These are phyloP conservation scores for Aegle marmelos DNA, from an alignment of 345 rosid genomes.

Conservation along the genomic window DNA sequence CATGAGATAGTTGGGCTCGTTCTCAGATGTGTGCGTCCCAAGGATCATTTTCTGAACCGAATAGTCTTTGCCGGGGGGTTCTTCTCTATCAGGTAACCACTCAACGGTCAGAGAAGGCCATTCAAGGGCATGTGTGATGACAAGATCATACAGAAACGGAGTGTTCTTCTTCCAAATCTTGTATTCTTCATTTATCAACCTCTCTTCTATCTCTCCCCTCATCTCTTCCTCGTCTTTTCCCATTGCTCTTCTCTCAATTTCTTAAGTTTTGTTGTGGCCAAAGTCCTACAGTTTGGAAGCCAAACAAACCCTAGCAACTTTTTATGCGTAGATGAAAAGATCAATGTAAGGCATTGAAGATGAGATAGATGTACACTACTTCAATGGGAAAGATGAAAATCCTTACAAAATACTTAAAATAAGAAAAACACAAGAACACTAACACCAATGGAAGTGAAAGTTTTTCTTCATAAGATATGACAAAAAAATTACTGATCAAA, in stretches of 20 bases:
- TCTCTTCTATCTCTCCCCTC: conserved; percentile 94
- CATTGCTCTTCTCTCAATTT: conserved; percentile 33
- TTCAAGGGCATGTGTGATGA: conserved; percentile 94
- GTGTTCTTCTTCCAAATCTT: conserved; percentile 99
- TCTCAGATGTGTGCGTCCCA: conserved; percentile 97
- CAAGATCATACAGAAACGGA: conserved; percentile 93
- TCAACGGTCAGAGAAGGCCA: conserved; percentile 99
- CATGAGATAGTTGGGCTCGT: conserved; percentile 95
- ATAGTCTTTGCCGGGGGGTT: conserved; percentile 92
- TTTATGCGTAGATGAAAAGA: too few relatives aligned
- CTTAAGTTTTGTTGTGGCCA: conserved; percentile 21
- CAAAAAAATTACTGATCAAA: too few relatives aligned
- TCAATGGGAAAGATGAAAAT: too few relatives aligned
- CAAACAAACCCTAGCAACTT: conserved; percentile 2
- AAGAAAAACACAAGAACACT: too few relatives aligned
- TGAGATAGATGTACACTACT: too few relatives aligned
- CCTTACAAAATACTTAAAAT: too few relatives aligned
- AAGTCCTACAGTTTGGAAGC: background rate
- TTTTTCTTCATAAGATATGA: too few relatives aligned
- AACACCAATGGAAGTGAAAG: too few relatives aligned
- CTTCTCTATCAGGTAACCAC: conserved; percentile 93
- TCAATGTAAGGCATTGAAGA: too few relatives aligned
- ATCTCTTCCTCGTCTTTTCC: conserved; percentile 96
- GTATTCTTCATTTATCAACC: conserved; percentile 92
- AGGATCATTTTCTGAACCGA: conserved; percentile 97